Conservation (phyloP, 2,329 filamentous ascomycete genomes). For the Talaromyces funiculosus region DNA sequence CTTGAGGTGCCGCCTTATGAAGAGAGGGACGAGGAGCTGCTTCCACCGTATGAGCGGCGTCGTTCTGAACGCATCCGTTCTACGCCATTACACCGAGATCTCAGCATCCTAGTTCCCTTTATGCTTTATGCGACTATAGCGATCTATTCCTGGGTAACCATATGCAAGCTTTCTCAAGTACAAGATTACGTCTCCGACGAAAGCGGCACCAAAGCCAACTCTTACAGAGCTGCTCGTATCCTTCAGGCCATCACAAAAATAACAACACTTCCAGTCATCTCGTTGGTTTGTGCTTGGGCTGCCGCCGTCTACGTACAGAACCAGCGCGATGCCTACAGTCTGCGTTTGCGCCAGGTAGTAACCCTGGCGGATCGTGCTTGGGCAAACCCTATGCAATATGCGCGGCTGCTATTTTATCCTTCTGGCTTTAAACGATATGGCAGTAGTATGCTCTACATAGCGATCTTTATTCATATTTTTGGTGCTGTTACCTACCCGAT, state of each 20-base stretch:
- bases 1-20: constrained; percentile 5
- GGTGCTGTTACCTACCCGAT: constrained; percentile 21
- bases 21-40: background rate
- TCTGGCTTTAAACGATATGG: constrained; percentile 19
- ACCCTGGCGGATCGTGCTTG: constrained; percentile 21
- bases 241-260: background rate
- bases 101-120: constrained; percentile 1
- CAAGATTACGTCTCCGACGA: background rate
- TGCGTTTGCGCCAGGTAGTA: constrained; percentile 20
- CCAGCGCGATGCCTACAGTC: constrained; percentile 7
- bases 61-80: background rate
- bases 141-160: constrained; percentile 6
- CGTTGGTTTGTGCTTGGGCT: constrained; percentile 8
- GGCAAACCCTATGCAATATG: constrained; percentile 15
- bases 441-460: constrained; percentile 19
- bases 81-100: background rate
- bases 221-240: constrained; percentile 2
- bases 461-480: constrained; percentile 19
- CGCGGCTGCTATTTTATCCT: background rate
- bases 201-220: background rate
- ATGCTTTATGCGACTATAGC: constrained; percentile 1
- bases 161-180: constrained; percentile 1
- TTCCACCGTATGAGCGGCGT: constrained; percentile 9
- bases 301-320: constrained; percentile 22
- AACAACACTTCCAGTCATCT: constrained; percentile 8